A percentile compares a stretch with the other conserved stretches of the same genome.
Conservation (phyloP, 768 basidiomycete genomes). For the Lentinula edodes region DNA sequence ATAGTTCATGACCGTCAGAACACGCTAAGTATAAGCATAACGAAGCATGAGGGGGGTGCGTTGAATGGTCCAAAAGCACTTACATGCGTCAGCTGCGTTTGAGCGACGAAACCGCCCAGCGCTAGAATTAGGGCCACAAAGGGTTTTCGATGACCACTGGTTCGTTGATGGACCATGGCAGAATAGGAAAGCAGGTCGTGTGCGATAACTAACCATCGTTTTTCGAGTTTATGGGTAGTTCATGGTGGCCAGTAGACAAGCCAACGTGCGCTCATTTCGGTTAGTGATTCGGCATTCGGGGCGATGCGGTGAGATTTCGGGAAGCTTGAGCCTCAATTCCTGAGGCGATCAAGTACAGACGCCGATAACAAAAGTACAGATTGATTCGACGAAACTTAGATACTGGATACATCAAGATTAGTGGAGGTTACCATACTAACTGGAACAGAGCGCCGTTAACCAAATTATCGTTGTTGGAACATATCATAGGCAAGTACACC, state of each 20-base stretch:
- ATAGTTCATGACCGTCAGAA: background rate
- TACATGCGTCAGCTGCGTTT: slow-evolving; percentile 1
- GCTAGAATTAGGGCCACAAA: background rate
- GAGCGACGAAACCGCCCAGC: slow-evolving; percentile 1
- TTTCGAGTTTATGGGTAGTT: background rate
- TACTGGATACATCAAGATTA: background rate
- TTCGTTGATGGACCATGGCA: background rate
- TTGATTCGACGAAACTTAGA: background rate
- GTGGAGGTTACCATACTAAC: background rate
- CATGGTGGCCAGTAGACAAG: slow-evolving; percentile 2
- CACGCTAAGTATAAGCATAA: background rate
- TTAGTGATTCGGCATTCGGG: background rate
- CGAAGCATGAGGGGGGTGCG: background rate
- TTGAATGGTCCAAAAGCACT: background rate
- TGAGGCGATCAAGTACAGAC: too few relatives aligned
- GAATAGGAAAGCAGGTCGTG: background rate
- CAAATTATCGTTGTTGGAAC: slow-evolving; percentile 27
- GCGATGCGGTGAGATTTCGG: background rate
- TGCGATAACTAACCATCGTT: background rate
- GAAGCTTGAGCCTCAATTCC: background rate
- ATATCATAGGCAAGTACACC: slow-evolving; percentile 73
- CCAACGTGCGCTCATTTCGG: slow-evolving; percentile 1
- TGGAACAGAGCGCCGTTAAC: background rate
- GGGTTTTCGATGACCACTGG: background rate
- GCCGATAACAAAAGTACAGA: too few relatives aligned